These are phyloP conservation scores for Candida krabiensis DNA, from an alignment of 805 yeast species.

Conservation along the genomic window DNA sequence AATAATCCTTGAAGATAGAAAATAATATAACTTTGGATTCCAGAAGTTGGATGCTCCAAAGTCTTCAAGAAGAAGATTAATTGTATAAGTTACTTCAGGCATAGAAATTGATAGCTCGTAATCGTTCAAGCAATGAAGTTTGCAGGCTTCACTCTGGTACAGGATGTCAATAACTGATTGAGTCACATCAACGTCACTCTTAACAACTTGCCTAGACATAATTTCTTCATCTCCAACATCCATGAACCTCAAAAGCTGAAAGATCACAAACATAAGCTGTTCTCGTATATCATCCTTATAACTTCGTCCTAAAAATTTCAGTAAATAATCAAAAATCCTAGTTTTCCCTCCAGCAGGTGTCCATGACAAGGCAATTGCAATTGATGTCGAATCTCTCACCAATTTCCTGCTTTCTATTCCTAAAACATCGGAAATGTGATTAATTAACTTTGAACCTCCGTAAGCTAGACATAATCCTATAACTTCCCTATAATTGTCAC, in stretches of 20 bases:
- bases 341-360: constrained; percentile 24
- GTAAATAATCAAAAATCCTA: constrained; percentile 23
- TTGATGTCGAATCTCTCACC: constrained; percentile 27
- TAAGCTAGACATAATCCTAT: constrained; percentile 38
- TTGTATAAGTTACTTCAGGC: constrained; percentile 6
- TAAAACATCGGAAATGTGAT: constrained; percentile 14
- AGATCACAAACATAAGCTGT: constrained; percentile 34
- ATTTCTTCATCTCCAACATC: constrained; percentile 38
- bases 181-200: background rate
- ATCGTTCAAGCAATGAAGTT: constrained; percentile 13
- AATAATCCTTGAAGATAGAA: constrained; percentile 37
- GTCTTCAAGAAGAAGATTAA: constrained; percentile 8
- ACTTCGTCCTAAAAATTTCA: constrained; percentile 10
- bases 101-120: constrained; percentile 19
- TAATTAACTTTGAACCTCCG: constrained; percentile 18
- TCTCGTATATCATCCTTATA: constrained; percentile 13
- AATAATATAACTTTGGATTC: constrained; percentile 35
- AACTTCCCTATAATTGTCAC: constrained; percentile 36
- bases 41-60: constrained; percentile 30
- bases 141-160: background rate
- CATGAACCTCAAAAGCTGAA: constrained; percentile 38
- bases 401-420: constrained; percentile 6
- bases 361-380: constrained; percentile 40
- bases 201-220: constrained; percentile 6
- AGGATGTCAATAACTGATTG: constrained; percentile 2